phyloP scores from a whole-genome alignment of 345 rosid species.

The Eucalyptus sp. region DNA sequence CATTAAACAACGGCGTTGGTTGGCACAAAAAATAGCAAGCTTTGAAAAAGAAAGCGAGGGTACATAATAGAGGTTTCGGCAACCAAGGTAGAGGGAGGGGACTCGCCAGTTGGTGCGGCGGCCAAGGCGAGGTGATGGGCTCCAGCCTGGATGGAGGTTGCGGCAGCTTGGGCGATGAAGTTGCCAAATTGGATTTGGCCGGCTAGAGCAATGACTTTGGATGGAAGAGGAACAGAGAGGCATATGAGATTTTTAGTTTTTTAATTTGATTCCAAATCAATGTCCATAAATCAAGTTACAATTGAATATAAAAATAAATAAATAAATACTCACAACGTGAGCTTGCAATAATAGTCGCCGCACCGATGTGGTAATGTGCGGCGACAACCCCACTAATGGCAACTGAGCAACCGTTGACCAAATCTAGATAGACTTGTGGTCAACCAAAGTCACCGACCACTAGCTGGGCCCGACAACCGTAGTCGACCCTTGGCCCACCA shows the following conservation, averaged over 20 bases:
- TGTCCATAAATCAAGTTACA: too few species aligned
- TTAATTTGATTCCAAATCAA: background rate
- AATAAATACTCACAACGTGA: too few species aligned
- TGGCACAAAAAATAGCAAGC: background rate
- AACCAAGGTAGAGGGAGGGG: background rate
- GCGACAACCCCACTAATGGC: too few species aligned
- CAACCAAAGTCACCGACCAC: accelerated
- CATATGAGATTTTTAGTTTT: background rate
- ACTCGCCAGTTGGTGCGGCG: background rate
- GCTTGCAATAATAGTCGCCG: too few species aligned
- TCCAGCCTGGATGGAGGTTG: background rate
- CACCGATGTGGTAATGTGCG: too few species aligned
- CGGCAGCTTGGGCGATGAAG: background rate
- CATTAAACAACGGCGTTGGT: background rate
- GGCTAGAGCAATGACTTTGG: background rate
- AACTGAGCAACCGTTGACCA: too few species aligned
- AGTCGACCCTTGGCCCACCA: background rate
- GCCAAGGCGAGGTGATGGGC: background rate
- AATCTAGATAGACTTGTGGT: too few species aligned
- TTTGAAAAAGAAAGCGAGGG: background rate
- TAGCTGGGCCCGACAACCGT: accelerated
- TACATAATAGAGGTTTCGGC: background rate
- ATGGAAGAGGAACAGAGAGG: background rate
- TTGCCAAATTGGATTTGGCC: background rate
- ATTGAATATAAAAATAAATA: too few species aligned